These are phyloP conservation scores for Trichosporon sp. DNA, from an alignment of 1,284 basidiomycete genomes.

Conservation along the genomic window DNA sequence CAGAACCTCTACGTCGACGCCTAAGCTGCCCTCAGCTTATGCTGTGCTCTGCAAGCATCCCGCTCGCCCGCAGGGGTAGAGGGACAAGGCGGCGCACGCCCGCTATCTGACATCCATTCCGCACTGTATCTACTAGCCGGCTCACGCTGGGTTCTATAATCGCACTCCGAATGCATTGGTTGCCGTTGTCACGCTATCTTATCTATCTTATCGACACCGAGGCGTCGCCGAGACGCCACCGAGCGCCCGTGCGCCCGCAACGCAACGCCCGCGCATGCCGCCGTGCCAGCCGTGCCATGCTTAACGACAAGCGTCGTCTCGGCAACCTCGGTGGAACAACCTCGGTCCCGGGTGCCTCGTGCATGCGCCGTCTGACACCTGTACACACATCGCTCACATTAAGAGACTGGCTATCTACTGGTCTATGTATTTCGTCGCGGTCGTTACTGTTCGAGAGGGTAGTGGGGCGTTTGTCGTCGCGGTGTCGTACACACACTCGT, in stretches of 20 bases:
- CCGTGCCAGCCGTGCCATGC: neutral
- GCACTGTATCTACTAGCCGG: neutral
- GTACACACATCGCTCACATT: neutral
- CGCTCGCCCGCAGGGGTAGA: no score
- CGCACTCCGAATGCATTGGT: neutral
- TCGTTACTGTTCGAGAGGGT: neutral
- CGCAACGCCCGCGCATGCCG: neutral
- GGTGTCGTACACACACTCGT: neutral
- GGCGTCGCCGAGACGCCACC: neutral
- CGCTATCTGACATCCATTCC: no score
- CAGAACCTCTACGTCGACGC: conserved; percentile 38
- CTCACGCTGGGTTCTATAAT: neutral
- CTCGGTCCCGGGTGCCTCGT: neutral
- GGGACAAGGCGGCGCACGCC: no score
- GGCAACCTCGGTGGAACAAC: neutral
- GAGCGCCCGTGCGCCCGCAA: neutral
- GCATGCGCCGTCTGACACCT: neutral
- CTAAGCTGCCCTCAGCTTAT: neutral
- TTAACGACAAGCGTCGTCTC: neutral
- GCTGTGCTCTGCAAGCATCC: no score
- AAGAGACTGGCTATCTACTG: neutral
- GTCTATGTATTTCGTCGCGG: neutral
- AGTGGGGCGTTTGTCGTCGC: neutral
- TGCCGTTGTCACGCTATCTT: neutral
- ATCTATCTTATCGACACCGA: neutral